phyloP scores from a whole-genome alignment of 495 filamentous ascomycete species.

The Podospora fimiseda region DNA sequence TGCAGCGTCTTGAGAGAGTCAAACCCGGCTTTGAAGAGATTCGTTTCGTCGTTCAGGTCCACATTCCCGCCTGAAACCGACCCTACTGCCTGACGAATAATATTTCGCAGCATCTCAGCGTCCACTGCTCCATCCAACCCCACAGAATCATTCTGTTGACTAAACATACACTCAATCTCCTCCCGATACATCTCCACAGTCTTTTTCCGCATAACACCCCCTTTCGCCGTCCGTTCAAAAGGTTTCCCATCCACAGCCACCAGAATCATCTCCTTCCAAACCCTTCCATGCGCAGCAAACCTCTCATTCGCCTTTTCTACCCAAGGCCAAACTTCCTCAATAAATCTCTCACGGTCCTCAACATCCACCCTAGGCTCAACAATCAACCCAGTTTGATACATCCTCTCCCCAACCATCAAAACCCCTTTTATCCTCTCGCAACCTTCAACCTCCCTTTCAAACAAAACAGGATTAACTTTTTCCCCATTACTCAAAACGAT shows the following conservation, averaged over 20 bases:
- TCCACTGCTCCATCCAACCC: neutral
- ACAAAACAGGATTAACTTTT: conserved; percentile 47
- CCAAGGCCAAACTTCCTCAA: conserved; percentile 17
- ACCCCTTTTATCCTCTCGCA: conserved; percentile 36
- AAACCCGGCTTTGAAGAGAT: neutral
- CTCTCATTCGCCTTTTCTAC: conserved; percentile 18
- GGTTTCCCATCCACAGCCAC: neutral
- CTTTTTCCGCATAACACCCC: neutral
- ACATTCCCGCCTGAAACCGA: neutral
- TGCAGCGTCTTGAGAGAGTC: conserved; percentile 8
- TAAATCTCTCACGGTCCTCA: neutral
- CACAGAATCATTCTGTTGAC: neutral
- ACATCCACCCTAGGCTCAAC: conserved; percentile 31
- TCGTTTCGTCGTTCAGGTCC: neutral
- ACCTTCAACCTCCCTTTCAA: conserved; percentile 36
- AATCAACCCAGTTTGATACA: conserved; percentile 41
- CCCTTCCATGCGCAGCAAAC: conserved; percentile 1
- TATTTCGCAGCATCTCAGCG: neutral
- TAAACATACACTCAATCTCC: conserved; percentile 1
- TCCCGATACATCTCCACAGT: neutral
- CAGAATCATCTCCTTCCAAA: neutral
- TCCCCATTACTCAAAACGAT: conserved; percentile 52
- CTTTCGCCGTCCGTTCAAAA: conserved; percentile 3
- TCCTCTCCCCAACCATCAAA: conserved; percentile 39
- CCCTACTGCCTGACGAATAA: neutral